A percentile compares a stretch with the other conserved stretches of the same genome.
phyloP scores from a whole-genome alignment of 495 filamentous ascomycete species.

The Pseudomonodictys pantanalensis region DNA sequence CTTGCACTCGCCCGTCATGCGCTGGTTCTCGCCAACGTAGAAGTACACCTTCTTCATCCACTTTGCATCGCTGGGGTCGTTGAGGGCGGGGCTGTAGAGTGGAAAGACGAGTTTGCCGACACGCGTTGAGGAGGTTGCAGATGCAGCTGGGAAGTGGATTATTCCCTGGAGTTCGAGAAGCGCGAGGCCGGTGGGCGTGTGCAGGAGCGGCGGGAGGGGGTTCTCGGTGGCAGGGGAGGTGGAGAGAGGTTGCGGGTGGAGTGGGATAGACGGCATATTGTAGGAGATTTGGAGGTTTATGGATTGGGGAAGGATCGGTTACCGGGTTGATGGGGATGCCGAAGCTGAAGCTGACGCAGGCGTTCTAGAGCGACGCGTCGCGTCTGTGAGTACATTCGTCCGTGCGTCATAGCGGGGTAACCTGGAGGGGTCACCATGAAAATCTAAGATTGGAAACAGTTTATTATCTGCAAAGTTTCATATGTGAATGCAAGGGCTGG shows the following conservation, averaged over 20 bases:
- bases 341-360: background rate
- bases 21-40: constrained; percentile 85
- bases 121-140: constrained; percentile 40
- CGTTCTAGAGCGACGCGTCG: too few relatives aligned
- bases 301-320: constrained; percentile 46
- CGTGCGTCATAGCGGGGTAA: too few relatives aligned
- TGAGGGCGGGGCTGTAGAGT: constrained; percentile 54
- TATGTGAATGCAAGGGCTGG: background rate
- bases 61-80: constrained; percentile 47
- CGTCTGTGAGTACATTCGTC: too few relatives aligned
- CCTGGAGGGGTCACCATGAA: too few relatives aligned
- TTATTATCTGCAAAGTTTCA: too few relatives aligned
- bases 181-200: constrained; percentile 76
- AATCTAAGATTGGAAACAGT: too few relatives aligned
- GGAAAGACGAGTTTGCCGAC: constrained; percentile 80
- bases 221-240: constrained; percentile 41
- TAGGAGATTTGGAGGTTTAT: constrained; percentile 28
- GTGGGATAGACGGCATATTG: constrained; percentile 66
- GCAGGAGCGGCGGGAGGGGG: constrained; percentile 78
- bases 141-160: constrained; percentile 61
- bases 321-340: background rate
- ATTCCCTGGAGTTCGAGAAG: constrained; percentile 87
- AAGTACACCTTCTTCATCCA: constrained; percentile 91
- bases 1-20: constrained; percentile 86
- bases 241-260: constrained; percentile 24